A percentile compares a stretch with the other conserved stretches of the same genome.
Evolutionary conservation across 495 filamentous ascomycete species (phyloP).

Genomic region (Podospora pseudoanserina): DNA sequence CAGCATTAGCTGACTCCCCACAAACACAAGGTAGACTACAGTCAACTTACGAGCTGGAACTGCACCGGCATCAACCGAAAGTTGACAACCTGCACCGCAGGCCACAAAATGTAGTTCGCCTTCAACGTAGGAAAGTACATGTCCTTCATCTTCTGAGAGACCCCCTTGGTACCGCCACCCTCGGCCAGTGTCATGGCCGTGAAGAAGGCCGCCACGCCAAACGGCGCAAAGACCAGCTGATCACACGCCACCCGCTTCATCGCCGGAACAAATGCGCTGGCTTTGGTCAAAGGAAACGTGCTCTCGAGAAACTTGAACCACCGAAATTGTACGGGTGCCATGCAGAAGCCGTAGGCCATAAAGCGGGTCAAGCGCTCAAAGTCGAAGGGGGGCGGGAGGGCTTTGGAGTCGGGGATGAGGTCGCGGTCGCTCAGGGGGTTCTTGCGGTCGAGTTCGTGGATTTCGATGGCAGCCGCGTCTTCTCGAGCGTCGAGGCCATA

Average conservation of each 20-base stretch:
- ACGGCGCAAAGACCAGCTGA: conserved; percentile 91
- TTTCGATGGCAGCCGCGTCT: conserved; percentile 79
- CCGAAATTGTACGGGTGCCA: conserved; percentile 94
- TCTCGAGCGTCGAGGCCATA: conserved; percentile 46
- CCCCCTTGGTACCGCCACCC: conserved; percentile 77
- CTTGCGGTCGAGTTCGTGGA: conserved; percentile 83
- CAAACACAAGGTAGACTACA: background rate
- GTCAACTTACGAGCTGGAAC: conserved; percentile 81
- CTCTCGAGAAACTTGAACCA: conserved; percentile 90
- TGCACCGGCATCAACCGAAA: conserved; percentile 93
- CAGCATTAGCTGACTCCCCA: background rate
- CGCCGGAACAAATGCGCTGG: conserved; percentile 65
- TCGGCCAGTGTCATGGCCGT: conserved; percentile 95
- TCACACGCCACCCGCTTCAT: conserved; percentile 89
- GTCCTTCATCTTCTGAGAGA: conserved; percentile 81
- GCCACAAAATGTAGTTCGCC: conserved; percentile 96
- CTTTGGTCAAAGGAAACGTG: conserved; percentile 80
- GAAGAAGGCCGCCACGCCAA: conserved; percentile 89
- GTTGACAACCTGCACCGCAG: conserved; percentile 92
- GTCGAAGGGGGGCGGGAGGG: conserved; percentile 80
- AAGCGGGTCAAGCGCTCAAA: conserved; percentile 91
- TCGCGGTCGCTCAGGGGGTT: conserved; percentile 65
- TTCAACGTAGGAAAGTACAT: conserved; percentile 92
- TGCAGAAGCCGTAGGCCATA: conserved; percentile 92
- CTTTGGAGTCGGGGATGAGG: conserved; percentile 59